phyloP scores from a whole-genome alignment of 2,329 filamentous ascomycete species.

The Colletotrichum cuscutae region DNA sequence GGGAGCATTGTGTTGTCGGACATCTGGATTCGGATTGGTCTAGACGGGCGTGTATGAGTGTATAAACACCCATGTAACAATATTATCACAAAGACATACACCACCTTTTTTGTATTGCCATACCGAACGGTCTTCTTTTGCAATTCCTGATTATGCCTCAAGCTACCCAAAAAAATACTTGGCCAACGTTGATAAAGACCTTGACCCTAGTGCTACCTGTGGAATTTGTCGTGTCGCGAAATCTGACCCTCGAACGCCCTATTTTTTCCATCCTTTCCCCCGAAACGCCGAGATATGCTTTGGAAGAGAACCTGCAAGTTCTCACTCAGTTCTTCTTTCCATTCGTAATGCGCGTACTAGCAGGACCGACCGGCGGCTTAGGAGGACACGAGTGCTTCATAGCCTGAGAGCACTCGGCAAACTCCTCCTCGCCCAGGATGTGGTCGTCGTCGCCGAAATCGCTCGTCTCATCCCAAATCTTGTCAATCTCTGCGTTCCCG shows the following conservation, averaged over 20 bases:
- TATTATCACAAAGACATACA: conserved; percentile 39
- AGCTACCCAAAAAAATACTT: neutral
- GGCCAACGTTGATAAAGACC: neutral
- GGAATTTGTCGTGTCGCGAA: neutral
- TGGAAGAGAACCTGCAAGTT: neutral
- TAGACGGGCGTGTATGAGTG: conserved; percentile 38
- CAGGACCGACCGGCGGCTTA: conserved; percentile 28
- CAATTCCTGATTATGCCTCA: neutral
- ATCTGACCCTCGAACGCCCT: conserved; percentile 9
- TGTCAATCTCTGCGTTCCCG: conserved; percentile 76
- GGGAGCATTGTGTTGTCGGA: conserved; percentile 26
- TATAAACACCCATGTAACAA: conserved; percentile 47
- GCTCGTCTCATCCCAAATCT: conserved; percentile 87
- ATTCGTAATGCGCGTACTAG: conserved; percentile 26
- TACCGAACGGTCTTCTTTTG: neutral
- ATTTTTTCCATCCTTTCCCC: neutral
- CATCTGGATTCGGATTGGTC: conserved; percentile 31
- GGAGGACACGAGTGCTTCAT: conserved; percentile 32
- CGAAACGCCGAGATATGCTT: conserved; percentile 24
- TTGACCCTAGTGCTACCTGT: neutral
- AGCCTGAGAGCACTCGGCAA: conserved; percentile 54
- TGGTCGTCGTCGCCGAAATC: conserved; percentile 90
- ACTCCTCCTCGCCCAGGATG: conserved; percentile 79
- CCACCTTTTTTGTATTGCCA: conserved; percentile 15
- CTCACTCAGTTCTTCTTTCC: conserved; percentile 28